Conservation (phyloP, 108 stramenopile genomes). For the Skeletonema potamos region DNA sequence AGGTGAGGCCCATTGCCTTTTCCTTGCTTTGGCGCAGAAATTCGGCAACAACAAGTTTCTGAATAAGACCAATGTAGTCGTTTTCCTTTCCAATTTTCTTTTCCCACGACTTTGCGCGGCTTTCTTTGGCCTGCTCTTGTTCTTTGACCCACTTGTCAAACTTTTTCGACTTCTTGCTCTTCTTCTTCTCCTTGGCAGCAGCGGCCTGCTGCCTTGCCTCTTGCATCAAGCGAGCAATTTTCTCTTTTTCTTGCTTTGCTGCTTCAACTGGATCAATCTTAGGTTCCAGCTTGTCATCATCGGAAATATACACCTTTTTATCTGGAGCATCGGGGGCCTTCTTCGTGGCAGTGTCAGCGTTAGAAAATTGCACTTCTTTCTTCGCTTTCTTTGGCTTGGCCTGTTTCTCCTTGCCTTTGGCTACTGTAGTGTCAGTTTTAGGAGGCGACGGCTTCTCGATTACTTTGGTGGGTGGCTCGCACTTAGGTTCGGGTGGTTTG, state of each 20-base stretch:
- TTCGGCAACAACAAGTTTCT: conserved; percentile 31
- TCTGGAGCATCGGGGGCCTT: background rate
- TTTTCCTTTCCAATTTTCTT: conserved; percentile 19
- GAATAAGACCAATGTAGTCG: conserved; percentile 25
- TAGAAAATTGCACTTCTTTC: background rate
- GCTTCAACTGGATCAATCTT: conserved; percentile 2
- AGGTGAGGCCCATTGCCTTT: conserved; percentile 14
- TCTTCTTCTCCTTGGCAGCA: conserved; percentile 21
- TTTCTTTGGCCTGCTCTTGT: conserved; percentile 17
- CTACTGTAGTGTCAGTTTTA: background rate
- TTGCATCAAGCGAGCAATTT: conserved; percentile 14
- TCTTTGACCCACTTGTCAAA: conserved; percentile 29
- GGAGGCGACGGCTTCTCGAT: background rate
- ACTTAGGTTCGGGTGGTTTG: background rate
- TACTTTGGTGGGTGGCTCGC: background rate
- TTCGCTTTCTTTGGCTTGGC: background rate
- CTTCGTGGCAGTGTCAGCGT: background rate
- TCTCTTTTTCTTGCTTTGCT: conserved; percentile 13
- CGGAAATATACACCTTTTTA: background rate
- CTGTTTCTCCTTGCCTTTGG: background rate
- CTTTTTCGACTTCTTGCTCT: conserved; percentile 33
- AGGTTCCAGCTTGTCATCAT: background rate
- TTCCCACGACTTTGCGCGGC: conserved; percentile 27
- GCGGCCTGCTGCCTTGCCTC: conserved; percentile 20
- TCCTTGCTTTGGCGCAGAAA: conserved; percentile 35